Percentiles rank a stretch among this genome's conserved stretches.
Conservation (phyloP, 1,284 basidiomycete species). For the Leccinum subrobustum region DNA sequence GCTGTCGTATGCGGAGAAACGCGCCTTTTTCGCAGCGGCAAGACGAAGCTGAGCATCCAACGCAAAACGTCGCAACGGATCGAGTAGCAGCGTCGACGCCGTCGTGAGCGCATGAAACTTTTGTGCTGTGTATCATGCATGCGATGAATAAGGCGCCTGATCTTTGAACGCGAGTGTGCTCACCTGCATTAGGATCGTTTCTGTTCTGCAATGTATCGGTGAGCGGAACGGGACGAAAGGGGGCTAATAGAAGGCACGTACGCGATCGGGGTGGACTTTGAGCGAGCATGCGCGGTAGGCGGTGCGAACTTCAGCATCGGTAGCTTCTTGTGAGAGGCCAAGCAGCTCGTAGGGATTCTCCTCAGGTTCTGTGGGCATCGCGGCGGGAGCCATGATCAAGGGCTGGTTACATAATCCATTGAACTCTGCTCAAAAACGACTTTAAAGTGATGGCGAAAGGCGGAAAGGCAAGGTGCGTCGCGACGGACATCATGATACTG, state of each 20-base stretch:
- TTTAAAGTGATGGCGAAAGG: conserved; percentile 39
- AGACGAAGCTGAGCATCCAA: conserved; percentile 78
- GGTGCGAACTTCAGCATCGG: conserved; percentile 80
- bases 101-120: conserved; percentile 89
- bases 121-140: conserved; percentile 42
- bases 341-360: conserved; percentile 78
- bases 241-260: conserved; percentile 38
- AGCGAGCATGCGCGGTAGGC: conserved; percentile 83
- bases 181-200: conserved; percentile 76
- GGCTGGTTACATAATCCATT: background rate
- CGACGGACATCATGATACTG: background rate
- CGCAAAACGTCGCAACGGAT: conserved; percentile 80
- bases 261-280: conserved; percentile 88
- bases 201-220: conserved; percentile 54
- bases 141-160: background rate
- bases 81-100: conserved; percentile 83
- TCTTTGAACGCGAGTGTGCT: conserved; percentile 7
- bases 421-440: background rate
- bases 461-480: conserved; percentile 49
- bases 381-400: conserved; percentile 13
- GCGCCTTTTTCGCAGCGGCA: conserved; percentile 67
- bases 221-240: background rate
- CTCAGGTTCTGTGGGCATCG: conserved; percentile 42
- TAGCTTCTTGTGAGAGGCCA: conserved; percentile 62
- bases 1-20: conserved; percentile 73